Conservation (phyloP, 306 rosid species). For the Cucurbita ficifolia region DNA sequence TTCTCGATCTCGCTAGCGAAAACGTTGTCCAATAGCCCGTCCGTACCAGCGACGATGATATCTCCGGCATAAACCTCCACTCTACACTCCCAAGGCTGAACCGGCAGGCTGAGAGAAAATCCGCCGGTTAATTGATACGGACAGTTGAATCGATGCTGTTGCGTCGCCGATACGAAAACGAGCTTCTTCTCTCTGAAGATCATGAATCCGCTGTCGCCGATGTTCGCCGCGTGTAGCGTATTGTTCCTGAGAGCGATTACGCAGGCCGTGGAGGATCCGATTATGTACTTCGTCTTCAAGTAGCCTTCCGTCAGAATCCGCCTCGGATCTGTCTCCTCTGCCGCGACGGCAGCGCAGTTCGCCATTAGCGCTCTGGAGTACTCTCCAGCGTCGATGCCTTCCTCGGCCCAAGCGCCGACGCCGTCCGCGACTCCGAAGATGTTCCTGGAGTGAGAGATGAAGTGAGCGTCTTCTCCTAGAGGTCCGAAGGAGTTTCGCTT, state of each 20-base stretch:
- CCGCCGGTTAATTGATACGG: not conserved
- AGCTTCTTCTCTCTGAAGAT: constrained; percentile 8
- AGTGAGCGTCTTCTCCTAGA: not conserved
- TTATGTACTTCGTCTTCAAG: not conserved
- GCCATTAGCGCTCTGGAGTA: not conserved
- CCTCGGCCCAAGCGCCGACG: not conserved
- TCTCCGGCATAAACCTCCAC: not conserved
- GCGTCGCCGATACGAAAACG: not conserved
- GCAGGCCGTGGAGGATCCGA: constrained; percentile 19
- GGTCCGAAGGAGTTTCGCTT: not conserved
- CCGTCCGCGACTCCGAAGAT: not conserved
- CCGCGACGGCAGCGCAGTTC: not conserved
- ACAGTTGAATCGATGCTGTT: not conserved
- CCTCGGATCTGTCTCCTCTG: not conserved
- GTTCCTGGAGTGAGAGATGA: not conserved
- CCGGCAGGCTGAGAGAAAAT: not conserved
- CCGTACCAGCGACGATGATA: not conserved
- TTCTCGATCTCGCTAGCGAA: not conserved
- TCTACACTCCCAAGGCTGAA: not conserved
- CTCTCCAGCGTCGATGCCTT: not conserved
- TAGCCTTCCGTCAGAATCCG: not conserved
- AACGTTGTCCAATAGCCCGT: not conserved
- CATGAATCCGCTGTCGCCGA: constrained; percentile 18
- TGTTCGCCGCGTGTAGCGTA: not conserved
- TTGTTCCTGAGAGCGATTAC: not conserved